Evolutionary conservation across 2,329 filamentous ascomycete genomes (phyloP).

Genomic region (Cyphellophora europaea): DNA sequence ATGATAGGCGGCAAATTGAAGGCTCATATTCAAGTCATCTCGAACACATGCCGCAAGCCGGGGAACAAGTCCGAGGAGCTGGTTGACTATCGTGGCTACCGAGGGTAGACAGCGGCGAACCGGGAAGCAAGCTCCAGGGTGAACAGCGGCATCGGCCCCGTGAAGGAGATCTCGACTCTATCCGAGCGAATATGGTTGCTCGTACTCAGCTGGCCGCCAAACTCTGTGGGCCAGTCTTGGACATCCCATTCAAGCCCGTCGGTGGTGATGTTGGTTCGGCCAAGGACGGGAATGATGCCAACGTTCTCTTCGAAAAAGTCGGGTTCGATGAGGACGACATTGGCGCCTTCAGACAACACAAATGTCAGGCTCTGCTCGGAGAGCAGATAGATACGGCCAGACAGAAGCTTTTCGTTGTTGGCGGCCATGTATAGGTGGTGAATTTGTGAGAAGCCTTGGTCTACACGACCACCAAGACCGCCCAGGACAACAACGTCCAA

Average conservation of each 20-base stretch:
- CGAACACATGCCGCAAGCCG: too few species aligned
- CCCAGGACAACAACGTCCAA: conserved; percentile 71
- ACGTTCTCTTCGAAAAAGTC: conserved; percentile 62
- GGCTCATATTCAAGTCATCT: too few species aligned
- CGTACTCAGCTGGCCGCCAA: conserved; percentile 66
- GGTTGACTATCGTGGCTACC: too few species aligned
- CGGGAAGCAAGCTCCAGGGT: conserved; percentile 59
- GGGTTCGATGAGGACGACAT: conserved; percentile 55
- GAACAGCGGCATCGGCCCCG: conserved; percentile 56
- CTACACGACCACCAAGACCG: conserved; percentile 79
- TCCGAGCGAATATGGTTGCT: conserved; percentile 66
- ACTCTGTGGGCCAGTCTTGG: conserved; percentile 64
- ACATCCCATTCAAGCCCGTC: conserved; percentile 88
- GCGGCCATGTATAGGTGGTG: conserved; percentile 62
- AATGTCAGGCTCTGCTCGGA: conserved; percentile 76
- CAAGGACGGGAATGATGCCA: conserved; percentile 76
- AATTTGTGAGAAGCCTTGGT: conserved; percentile 82
- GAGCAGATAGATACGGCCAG: conserved; percentile 64
- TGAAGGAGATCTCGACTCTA: conserved; percentile 42
- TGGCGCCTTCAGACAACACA: conserved; percentile 60
- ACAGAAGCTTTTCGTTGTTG: conserved; percentile 28
- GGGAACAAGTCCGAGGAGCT: too few species aligned
- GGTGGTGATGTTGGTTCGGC: conserved; percentile 69
- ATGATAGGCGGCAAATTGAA: too few species aligned
- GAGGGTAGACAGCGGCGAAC: too few species aligned